Evolutionary conservation across 257 asterid species (phyloP), one percentile per base, ranked within the genome.

Genomic region (Misopates orontium): DNA sequence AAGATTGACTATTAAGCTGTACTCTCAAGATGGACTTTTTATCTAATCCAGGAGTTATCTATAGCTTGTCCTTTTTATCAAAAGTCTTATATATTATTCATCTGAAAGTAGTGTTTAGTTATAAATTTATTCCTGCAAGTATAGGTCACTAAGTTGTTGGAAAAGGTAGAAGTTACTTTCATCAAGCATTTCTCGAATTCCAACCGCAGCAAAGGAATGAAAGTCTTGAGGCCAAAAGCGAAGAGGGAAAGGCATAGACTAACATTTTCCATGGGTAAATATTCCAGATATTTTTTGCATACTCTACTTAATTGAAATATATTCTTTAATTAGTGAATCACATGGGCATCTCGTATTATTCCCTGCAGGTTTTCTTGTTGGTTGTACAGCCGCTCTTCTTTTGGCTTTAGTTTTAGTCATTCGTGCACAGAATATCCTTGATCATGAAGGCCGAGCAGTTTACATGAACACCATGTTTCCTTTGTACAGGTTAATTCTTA

Each of bases 401-500:
- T 5, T 82, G 39, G 85, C 85, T 18, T 67, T 84, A 1, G 19
- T 63, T 7, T 66, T 84, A 53, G 58, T 81, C 23, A 47, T 79
- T 17, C 76, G 77, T 1, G 76, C 85, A 16, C 76, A 75, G 14
- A 17, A 75, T 23, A 47, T 84, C 22, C 71, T 81, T 6, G 80
- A 75, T 57, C 59, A 79, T 18, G 67, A 50, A 8, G 85, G 80
- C 28, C 72, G 80, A 41, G 51, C 18, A 8, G 6, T 74, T 41
- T 84, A 84, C 71, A 81, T 84, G 87, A 82, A 81, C 45, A 81
- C 83, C 40, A 81, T 84, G 83, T 81, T 79, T 57, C 90, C 87
- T 32, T 85, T 84, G 68, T 84, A 81, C 72, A 84, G 85, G 87
- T 81, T 19, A 36, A 19, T 17, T 25, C 57, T 25, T 25, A 0